Percentiles rank a stretch among this genome's conserved stretches.
These are phyloP conservation scores for Chlorella sp. DNA, from an alignment of 139 green algal genomes.

Conservation along the genomic window DNA sequence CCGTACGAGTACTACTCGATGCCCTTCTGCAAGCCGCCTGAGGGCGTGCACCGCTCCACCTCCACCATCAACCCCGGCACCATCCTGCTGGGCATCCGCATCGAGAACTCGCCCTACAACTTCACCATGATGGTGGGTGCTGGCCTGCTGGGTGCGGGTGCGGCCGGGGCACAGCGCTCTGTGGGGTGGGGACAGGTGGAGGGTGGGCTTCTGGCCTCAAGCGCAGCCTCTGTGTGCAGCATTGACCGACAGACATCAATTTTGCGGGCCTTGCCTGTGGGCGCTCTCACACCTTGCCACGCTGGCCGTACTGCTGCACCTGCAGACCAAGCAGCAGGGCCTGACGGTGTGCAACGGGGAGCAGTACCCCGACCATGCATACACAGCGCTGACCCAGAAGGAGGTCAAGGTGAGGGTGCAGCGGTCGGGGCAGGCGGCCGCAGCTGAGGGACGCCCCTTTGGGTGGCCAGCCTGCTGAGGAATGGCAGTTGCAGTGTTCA, in stretches of 20 bases:
- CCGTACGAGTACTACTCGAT: constrained; percentile 95
- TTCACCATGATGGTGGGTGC: constrained; percentile 86
- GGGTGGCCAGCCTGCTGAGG: too few species aligned
- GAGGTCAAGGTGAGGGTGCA: constrained; percentile 71
- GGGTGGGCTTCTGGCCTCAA: background rate
- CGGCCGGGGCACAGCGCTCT: too few species aligned
- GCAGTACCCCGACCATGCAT: constrained; percentile 54
- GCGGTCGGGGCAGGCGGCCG: too few species aligned
- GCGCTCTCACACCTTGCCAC: too few species aligned
- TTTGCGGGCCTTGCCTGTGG: too few species aligned
- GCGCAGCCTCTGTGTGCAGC: too few species aligned
- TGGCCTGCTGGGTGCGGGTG: too few species aligned
- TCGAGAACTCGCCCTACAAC: constrained; percentile 94
- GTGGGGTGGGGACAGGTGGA: background rate
- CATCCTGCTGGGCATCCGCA: constrained; percentile 87
- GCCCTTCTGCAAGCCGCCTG: constrained; percentile 92
- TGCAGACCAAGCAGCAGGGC: constrained; percentile 62
- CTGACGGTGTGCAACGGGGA: constrained; percentile 64
- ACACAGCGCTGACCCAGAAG: constrained; percentile 52
- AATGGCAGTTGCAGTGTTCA: too few species aligned
- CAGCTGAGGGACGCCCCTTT: too few species aligned
- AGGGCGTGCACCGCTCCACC: constrained; percentile 75
- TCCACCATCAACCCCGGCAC: constrained; percentile 93
- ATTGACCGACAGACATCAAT: too few species aligned
- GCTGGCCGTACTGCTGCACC: too few species aligned